phyloP scores from a whole-genome alignment of 192 early-diverging fungal genomes.

The Linnemannia hyalina region DNA sequence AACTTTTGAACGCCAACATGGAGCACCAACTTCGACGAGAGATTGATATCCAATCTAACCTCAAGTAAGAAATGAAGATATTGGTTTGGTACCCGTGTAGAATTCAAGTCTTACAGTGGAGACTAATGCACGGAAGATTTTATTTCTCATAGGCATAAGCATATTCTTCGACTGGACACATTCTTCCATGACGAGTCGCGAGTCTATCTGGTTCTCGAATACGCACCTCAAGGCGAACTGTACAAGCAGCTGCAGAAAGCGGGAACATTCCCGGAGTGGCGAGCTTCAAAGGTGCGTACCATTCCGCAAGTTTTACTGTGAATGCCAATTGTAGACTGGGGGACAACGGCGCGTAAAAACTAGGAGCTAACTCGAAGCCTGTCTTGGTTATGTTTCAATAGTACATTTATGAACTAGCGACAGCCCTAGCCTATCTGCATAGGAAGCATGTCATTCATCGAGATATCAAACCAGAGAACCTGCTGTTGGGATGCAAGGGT shows the following conservation, averaged over 20 bases:
- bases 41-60: conserved; percentile 94
- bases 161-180: conserved; percentile 95
- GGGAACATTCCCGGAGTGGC: conserved; percentile 78
- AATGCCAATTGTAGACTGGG: not conserved
- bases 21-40: conserved; percentile 94
- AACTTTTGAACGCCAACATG: conserved; percentile 80
- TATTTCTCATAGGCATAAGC: conserved; percentile 74
- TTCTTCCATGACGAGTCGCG: conserved; percentile 96
- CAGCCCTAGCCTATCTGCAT: conserved; percentile 89
- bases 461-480: conserved; percentile 97
- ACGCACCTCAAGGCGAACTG: conserved; percentile 94
- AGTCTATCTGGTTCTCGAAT: conserved; percentile 95
- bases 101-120: not conserved
- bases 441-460: conserved; percentile 93
- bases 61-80: conserved; percentile 66
- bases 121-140: too few species aligned
- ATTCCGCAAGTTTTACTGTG: not conserved
- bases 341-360: not conserved
- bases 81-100: not conserved
- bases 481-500: conserved; percentile 87
- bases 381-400: conserved; percentile 33
- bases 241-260: conserved; percentile 85
- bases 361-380: not conserved
- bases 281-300: conserved; percentile 74
- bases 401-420: conserved; percentile 93